Evolutionary conservation across 345 rosid species (phyloP).

Genomic region (Arabidopsis suecica): DNA sequence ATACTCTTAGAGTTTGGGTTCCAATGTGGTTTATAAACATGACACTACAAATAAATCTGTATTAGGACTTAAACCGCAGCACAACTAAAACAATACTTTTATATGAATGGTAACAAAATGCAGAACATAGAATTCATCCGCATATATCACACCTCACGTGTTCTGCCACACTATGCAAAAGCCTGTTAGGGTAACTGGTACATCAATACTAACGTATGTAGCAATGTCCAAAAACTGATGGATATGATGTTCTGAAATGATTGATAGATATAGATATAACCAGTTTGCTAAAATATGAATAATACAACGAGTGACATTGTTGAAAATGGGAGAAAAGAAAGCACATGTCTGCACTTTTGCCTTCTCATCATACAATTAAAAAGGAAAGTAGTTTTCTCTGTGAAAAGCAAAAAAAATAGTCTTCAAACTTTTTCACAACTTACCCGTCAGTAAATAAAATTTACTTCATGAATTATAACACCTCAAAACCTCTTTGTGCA

Average conservation of each 20-base stretch:
- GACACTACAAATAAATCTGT: too few species aligned
- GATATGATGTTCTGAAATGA: constrained; percentile 31
- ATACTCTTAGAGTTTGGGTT: too few species aligned
- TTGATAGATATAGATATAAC: constrained; percentile 20
- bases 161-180: constrained; percentile 1
- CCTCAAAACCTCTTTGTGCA: background rate
- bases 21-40: too few species aligned
- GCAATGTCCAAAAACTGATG: constrained; percentile 27
- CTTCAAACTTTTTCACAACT: background rate
- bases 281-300: constrained; percentile 17
- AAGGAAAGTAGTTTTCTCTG: background rate
- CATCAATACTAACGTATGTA: background rate
- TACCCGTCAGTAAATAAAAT: background rate
- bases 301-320: constrained; percentile 25
- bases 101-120: background rate
- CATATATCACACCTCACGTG: background rate
- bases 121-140: background rate
- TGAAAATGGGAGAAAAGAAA: constrained; percentile 14
- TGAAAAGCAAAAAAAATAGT: constrained; percentile 7
- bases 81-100: background rate
- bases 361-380: constrained; percentile 1
- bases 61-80: too few species aligned
- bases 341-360: constrained; percentile 23
- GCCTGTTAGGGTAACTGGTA: background rate
- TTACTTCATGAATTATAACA: background rate